Base-by-base conservation (phyloP, 768 basidiomycete genomes). In the Suillus ampliporus region DNA sequence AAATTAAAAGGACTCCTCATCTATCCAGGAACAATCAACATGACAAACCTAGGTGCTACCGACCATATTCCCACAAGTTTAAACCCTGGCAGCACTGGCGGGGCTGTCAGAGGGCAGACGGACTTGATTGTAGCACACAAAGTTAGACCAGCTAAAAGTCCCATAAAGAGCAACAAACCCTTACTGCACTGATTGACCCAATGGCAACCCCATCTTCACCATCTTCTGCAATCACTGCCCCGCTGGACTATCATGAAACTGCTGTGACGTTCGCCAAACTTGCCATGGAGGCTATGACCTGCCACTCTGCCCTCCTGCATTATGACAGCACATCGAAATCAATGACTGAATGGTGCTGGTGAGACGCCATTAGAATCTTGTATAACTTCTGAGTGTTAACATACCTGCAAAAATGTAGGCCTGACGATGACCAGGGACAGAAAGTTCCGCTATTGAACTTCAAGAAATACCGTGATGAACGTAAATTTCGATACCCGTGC, bases 401-500 rank as follows among this genome's bases (percentile, higher is more conserved):
- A 15, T 47, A 47, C 46, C 23, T 15, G 6, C 11, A 46, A 44
- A 44, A 44, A 15, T 47, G 46, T n/a, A n/a, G 23, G 46, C 46
- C 46, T 8, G 2, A 17, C 3, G 23, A 48, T 26, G 3, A 46
- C 13, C 0, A 48, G 7, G 47, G 47, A 26, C 15, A 48, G 23
- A 26, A 48, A 17, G 15, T 48, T 48, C 14, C 3, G 2, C 47
- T 2, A 0, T 48, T 4, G 3, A 8, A 48, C 23, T 17, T 48
- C 1, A 15, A 48, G 14, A 17, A 48, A 23, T 48, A 48, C 14
- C 14, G 15, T 4, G 3, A 26, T 8, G 7, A 48, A 26, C 4
- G 3, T n/a, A 21, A 31, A 34, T 59, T 60, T 23, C 58, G 57
- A 61, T 54, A 47, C 31, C 1, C n/a, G n/a, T n/a, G n/a, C n/a